Evolutionary conservation across 208 protist species (phyloP).

Genomic region (Acanthamoeba comandoni): DNA sequence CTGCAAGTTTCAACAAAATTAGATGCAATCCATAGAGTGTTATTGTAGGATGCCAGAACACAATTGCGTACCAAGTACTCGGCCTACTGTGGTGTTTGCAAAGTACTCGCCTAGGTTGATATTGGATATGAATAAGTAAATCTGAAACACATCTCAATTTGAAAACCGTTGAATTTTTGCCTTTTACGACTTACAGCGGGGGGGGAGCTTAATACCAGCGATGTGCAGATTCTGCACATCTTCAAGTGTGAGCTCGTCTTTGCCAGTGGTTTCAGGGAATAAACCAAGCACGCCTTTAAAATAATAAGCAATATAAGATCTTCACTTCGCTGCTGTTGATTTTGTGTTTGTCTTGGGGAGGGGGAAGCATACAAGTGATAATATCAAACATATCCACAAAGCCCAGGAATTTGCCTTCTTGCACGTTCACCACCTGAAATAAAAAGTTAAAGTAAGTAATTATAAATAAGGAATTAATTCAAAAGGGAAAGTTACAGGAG

Average conservation of each 20-base stretch:
- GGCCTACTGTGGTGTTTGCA: constrained; percentile 42
- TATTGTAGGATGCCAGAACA: background rate
- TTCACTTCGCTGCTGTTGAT: background rate
- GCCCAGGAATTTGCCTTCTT: constrained; percentile 52
- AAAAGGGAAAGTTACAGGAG: constrained; percentile 18
- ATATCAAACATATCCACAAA: constrained; percentile 69
- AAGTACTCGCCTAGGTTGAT: constrained; percentile 18
- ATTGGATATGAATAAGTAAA: too few relatives aligned
- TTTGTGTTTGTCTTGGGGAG: background rate
- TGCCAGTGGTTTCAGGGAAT: constrained; percentile 9
- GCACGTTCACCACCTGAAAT: constrained; percentile 19
- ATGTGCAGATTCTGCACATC: background rate
- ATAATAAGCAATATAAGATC: background rate
- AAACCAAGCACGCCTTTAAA: constrained; percentile 58
- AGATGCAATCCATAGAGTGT: background rate
- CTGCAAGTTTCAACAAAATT: background rate
- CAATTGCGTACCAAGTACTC: constrained; percentile 6
- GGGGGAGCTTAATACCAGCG: too few relatives aligned
- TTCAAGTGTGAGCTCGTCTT: constrained; percentile 3
- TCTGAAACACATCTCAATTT: too few relatives aligned
- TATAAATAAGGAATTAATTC: background rate
- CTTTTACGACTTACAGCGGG: too few relatives aligned
- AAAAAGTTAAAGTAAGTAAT: background rate
- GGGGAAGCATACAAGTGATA: constrained; percentile 17
- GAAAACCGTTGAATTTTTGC: too few relatives aligned